Conservation (phyloP, 306 rosid species). For the Quercus alba region DNA sequence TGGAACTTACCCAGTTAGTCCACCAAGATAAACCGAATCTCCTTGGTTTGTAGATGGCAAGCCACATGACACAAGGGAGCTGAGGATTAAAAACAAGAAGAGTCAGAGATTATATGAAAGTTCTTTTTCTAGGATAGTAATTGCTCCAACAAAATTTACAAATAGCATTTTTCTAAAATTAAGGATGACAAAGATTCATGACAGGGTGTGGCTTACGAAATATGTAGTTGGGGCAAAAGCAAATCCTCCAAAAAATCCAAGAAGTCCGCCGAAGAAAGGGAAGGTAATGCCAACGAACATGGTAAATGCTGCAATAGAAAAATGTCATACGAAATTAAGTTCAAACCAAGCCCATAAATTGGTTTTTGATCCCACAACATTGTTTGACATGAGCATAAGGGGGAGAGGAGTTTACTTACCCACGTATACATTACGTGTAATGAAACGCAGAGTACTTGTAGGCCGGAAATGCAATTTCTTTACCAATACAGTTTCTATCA, state of each 20-base stretch:
- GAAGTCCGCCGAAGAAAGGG: slow-evolving; percentile 76
- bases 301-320: slow-evolving; percentile 51
- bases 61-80: slow-evolving; percentile 94
- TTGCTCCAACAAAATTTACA: background rate
- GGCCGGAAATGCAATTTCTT: slow-evolving; percentile 66
- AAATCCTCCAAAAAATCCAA: slow-evolving; percentile 82
- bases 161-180: background rate
- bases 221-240: slow-evolving; percentile 90
- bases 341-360: background rate
- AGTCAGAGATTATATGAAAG: background rate
- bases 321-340: background rate
- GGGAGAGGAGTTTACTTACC: slow-evolving; percentile 47
- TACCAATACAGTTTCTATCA: slow-evolving; percentile 79
- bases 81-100: slow-evolving; percentile 22
- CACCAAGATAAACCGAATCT: slow-evolving; percentile 75
- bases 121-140: background rate
- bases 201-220: slow-evolving; percentile 45
- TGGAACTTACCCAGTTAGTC: slow-evolving; percentile 57
- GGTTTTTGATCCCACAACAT: background rate
- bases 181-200: background rate
- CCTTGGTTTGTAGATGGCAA: slow-evolving; percentile 70
- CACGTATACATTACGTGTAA: slow-evolving; percentile 56
- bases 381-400: background rate
- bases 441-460: slow-evolving; percentile 48
- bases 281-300: slow-evolving; percentile 72